phyloP scores from a whole-genome alignment of 192 early-diverging fungal genomes.

The Linnemannia exigua region DNA sequence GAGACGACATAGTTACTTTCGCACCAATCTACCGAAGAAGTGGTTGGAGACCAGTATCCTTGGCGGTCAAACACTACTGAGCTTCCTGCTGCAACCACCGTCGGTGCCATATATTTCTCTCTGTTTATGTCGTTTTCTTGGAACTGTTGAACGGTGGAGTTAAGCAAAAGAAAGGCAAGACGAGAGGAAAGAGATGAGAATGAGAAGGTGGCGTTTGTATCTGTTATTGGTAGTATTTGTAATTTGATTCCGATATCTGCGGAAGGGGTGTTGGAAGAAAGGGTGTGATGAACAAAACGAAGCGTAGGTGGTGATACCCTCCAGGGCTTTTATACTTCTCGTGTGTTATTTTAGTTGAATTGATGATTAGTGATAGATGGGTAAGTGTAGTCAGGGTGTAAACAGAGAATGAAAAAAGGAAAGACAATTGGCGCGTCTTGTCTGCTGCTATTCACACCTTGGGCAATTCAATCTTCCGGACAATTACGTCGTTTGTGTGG shows the following conservation, averaged over 20 bases:
- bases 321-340: too few relatives aligned
- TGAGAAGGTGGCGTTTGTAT: neutral
- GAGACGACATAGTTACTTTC: conserved; percentile 64
- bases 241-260: neutral
- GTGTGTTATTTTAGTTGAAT: too few relatives aligned
- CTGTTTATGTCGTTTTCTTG: neutral
- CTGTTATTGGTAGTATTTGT: neutral
- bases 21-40: conserved; percentile 53
- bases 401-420: neutral
- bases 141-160: neutral
- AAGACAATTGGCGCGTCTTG: neutral
- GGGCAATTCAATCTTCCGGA: neutral
- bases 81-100: conserved; percentile 26
- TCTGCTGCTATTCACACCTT: neutral
- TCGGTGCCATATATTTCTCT: neutral
- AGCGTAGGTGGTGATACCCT: neutral
- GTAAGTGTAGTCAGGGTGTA: too few relatives aligned
- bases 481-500: conserved; percentile 4
- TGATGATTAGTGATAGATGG: too few relatives aligned
- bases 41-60: conserved; percentile 43
- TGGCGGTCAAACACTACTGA: conserved; percentile 29
- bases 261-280: neutral
- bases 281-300: neutral
- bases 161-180: neutral
- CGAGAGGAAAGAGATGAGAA: neutral